These are phyloP conservation scores for Psidium guajava DNA, from an alignment of 345 rosid genomes.

Conservation along the genomic window DNA sequence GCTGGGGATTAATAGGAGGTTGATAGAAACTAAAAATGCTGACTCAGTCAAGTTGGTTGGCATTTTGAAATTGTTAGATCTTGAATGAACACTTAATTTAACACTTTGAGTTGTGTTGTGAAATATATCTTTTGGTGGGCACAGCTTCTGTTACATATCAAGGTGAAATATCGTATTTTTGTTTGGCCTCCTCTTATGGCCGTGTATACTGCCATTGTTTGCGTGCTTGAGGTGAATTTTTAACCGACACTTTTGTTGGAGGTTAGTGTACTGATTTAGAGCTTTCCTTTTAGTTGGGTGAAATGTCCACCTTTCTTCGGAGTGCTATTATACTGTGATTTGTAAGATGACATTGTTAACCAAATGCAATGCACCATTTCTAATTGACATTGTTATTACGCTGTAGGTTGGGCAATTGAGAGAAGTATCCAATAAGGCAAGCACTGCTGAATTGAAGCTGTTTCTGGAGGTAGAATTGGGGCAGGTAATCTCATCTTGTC, in stretches of 20 bases:
- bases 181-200: background rate
- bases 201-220: background rate
- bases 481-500: conserved; percentile 29
- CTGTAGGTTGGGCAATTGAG: conserved; percentile 86
- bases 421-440: conserved; percentile 77
- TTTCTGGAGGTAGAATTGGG: conserved; percentile 78
- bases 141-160: background rate
- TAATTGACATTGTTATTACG: no score
- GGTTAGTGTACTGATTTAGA: background rate
- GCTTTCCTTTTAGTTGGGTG: background rate
- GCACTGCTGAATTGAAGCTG: conserved; percentile 77
- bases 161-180: background rate
- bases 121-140: background rate
- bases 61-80: background rate
- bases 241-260: background rate
- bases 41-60: background rate
- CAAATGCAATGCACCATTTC: background rate
- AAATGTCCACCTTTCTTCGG: background rate
- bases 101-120: background rate
- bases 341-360: background rate
- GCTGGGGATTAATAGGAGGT: background rate
- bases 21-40: background rate
- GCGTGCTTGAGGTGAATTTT: background rate
- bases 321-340: background rate
- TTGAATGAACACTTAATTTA: background rate